A percentile compares a stretch with the other conserved stretches of the same genome.
phyloP scores from a whole-genome alignment of 2,329 filamentous ascomycete genomes.

The Exophiala bonariae region DNA sequence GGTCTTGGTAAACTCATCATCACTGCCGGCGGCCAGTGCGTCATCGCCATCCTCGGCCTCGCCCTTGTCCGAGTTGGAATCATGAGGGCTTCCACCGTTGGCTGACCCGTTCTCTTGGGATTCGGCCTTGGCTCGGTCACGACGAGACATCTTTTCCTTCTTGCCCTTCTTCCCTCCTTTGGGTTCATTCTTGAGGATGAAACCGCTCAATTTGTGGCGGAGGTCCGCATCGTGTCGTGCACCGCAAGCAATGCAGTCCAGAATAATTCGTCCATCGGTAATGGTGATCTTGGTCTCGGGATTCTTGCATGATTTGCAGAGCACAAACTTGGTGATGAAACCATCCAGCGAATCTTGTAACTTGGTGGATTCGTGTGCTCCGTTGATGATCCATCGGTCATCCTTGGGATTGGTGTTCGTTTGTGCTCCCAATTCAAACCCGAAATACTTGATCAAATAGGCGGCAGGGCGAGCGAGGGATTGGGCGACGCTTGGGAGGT shows the following conservation, averaged over 20 bases:
- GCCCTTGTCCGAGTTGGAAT: constrained; percentile 63
- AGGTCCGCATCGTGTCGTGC: constrained; percentile 88
- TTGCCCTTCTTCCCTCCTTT: constrained; percentile 97
- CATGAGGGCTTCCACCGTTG: constrained; percentile 63
- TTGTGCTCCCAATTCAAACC: constrained; percentile 97
- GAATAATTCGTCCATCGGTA: constrained; percentile 86
- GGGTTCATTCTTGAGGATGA: constrained; percentile 94
- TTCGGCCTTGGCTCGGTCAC: constrained; percentile 68
- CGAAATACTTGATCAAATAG: constrained; percentile 99
- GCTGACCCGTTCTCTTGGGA: constrained; percentile 55
- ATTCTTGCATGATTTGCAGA: constrained; percentile 99
- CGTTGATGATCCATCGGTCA: constrained; percentile 99
- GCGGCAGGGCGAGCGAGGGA: constrained; percentile 88
- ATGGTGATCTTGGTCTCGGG: constrained; percentile 95
- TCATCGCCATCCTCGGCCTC: constrained; percentile 63
- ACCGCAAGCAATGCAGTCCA: constrained; percentile 98
- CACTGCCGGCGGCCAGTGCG: constrained; percentile 72
- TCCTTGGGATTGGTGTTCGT: constrained; percentile 97
- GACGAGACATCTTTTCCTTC: constrained; percentile 84
- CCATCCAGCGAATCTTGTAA: constrained; percentile 97
- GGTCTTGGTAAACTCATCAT: constrained; percentile 84
- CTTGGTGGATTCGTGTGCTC: constrained; percentile 90
- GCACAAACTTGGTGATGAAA: constrained; percentile 98
- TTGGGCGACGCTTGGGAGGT: constrained; percentile 87
- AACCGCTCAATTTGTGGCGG: constrained; percentile 92